A percentile compares a stretch with the other conserved stretches of the same genome.
Conservation (phyloP, 805 yeast species). For the Schwanniomyces pseudopolymorphus region DNA sequence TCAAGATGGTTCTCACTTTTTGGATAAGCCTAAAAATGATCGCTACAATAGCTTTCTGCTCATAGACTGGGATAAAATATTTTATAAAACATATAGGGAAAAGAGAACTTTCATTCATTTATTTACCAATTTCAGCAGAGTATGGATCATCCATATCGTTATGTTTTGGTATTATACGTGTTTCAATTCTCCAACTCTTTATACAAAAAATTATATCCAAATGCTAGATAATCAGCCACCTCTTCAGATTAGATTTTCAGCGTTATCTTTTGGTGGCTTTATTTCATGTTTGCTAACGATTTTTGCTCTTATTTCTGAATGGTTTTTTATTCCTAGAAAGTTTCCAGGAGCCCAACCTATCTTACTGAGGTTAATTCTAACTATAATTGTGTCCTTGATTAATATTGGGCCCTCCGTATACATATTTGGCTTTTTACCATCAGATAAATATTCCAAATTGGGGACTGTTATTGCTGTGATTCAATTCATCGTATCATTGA, state of each 20-base stretch:
- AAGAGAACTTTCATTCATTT: slow-evolving; percentile 51
- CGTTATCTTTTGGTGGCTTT: slow-evolving; percentile 46
- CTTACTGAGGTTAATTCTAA: slow-evolving; percentile 12
- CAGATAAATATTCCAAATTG: slow-evolving; percentile 19
- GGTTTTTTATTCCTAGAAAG: slow-evolving; percentile 23
- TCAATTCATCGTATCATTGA: slow-evolving; percentile 28
- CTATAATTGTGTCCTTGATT: slow-evolving; percentile 14
- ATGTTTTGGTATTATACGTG: slow-evolving; percentile 54
- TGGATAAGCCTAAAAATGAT: slow-evolving; percentile 24
- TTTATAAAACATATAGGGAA: slow-evolving; percentile 48
- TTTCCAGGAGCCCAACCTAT: slow-evolving; percentile 20
- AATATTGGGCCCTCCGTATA: slow-evolving; percentile 31
- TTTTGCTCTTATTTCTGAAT: slow-evolving; percentile 24
- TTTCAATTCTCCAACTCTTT: slow-evolving; percentile 50
- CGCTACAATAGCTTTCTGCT: slow-evolving; percentile 30
- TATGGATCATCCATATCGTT: slow-evolving; percentile 53
- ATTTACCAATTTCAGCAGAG: slow-evolving; percentile 48
- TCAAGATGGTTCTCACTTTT: slow-evolving; percentile 28
- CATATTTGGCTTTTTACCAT: slow-evolving; percentile 23
- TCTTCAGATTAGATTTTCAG: slow-evolving; percentile 42
- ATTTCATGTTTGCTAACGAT: slow-evolving; percentile 34
- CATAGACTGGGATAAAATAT: slow-evolving; percentile 41
- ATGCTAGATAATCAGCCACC: slow-evolving; percentile 45
- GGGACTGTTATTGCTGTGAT: slow-evolving; percentile 22
- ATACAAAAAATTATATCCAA: slow-evolving; percentile 43